Evolutionary conservation across 2,329 filamentous ascomycete species (phyloP).

Genomic region (Colletotrichum sojae): DNA sequence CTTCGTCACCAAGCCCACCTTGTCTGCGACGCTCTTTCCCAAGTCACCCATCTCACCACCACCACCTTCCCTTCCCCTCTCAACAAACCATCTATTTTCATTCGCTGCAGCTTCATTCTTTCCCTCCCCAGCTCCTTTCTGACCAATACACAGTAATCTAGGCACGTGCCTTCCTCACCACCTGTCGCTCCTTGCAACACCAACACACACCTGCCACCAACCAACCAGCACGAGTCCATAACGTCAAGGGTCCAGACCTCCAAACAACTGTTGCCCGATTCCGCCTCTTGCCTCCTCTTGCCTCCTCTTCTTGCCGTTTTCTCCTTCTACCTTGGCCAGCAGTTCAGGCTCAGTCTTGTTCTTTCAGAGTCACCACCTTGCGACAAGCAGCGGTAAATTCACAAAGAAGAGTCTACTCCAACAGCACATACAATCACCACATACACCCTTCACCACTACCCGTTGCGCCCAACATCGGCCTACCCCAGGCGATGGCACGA

Average conservation of each 20-base stretch:
- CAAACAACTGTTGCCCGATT: constrained; percentile 10
- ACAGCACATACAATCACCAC: neutral
- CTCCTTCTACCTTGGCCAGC: neutral
- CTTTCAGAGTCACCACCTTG: neutral
- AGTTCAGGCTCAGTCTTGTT: neutral
- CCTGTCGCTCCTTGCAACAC: constrained; percentile 12
- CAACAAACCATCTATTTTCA: constrained; percentile 5
- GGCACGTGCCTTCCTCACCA: too few species aligned
- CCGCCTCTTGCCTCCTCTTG: neutral
- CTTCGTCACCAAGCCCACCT: constrained; percentile 21
- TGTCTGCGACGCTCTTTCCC: neutral
- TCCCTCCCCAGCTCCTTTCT: neutral
- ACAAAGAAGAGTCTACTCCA: neutral
- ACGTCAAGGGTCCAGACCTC: constrained; percentile 29
- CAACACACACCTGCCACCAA: constrained; percentile 21
- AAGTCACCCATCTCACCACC: neutral
- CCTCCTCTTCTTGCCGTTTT: neutral
- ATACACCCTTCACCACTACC: neutral
- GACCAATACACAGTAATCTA: too few species aligned
- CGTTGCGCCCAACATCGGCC: constrained; percentile 2
- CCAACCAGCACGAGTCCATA: constrained; percentile 23
- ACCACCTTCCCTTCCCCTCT: neutral
- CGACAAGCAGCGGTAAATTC: neutral
- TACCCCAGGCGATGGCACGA: constrained; percentile 32
- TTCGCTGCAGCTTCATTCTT: constrained; percentile 3